Base-by-base conservation (phyloP, 83 land plant genomes). In the Picea abies region DNA sequence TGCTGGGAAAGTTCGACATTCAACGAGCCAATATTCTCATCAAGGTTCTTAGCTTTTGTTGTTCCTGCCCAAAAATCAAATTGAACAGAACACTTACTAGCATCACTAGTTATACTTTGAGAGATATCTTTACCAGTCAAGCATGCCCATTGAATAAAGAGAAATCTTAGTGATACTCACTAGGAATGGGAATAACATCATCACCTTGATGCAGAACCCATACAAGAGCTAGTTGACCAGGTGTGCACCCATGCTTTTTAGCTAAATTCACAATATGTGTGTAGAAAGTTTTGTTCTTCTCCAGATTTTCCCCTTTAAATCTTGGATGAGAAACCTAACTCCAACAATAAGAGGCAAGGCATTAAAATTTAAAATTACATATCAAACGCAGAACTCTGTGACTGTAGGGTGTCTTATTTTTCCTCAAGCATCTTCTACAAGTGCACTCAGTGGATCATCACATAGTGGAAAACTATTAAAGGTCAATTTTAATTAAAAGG, bases 181-280 rank as follows among this genome's bases (percentile, higher is more conserved):
- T 95, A 15, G 96, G 97, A 9, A 95, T 95, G 22, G 97, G 93
- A 29, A 84, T 84, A 61, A 94, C 91, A 80, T 89, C 93, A 63
- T 82, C 65, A 25, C 97, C 97, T 79, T 93, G 92, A 81, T 95
- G 92, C n/a, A 84, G 82, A 67, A 93, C 69, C 95, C 95, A 93
- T 75, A 91, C 93, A 20, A 93, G 79, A 3, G 97, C 97, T 17
- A 95, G 85, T 81, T 93, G 96, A 6, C 95, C 88, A 3, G 93
- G 66, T 1, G 94, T 85, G 87, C 94, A 91, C 37, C 89, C 90
- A 39, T 93, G 89, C 58, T 75, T 90, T 19, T 63, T 37, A n/a
- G 93, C 96, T 58, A 95, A 87, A 72, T 86, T 86, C 68, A 15
- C 63, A 12, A 95, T 77, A 0, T 80, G 84, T 62, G 78, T 67